These are phyloP conservation scores for Amylocystis lapponica DNA, from an alignment of 768 basidiomycete species.

Conservation along the genomic window DNA sequence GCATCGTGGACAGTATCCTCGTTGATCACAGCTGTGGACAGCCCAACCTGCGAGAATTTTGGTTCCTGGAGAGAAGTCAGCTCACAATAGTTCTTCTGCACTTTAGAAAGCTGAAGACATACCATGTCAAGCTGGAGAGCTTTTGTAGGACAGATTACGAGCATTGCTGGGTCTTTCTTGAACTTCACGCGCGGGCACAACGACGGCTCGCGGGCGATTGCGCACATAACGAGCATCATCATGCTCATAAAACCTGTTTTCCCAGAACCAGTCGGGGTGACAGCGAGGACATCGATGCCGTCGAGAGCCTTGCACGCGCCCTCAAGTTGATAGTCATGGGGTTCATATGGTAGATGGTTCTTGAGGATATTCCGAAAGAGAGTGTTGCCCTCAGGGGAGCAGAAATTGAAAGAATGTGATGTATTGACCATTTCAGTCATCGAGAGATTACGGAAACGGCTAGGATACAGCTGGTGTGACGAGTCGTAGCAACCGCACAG, in stretches of 20 bases:
- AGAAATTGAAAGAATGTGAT: no score
- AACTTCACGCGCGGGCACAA: slow-evolving; percentile 8
- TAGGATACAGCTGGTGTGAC: no score
- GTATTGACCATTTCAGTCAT: no score
- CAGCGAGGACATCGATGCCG: slow-evolving; percentile 11
- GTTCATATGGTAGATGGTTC: slow-evolving; percentile 10
- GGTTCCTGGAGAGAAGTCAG: not conserved
- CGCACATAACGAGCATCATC: slow-evolving; percentile 14
- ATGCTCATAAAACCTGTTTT: slow-evolving; percentile 16
- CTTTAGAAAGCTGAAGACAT: no score
- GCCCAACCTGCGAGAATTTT: not conserved
- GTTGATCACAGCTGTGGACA: not conserved
- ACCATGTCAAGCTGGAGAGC: slow-evolving; percentile 8
- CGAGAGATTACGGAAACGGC: no score
- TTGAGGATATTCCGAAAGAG: no score
- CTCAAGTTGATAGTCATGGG: slow-evolving; percentile 20
- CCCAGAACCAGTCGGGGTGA: slow-evolving; percentile 19
- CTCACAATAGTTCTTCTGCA: no score
- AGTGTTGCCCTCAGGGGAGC: no score
- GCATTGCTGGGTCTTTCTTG: slow-evolving; percentile 7
- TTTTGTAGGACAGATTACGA: slow-evolving; percentile 15
- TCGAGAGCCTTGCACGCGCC: slow-evolving; percentile 15
- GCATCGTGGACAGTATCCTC: not conserved
- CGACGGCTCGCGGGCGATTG: slow-evolving; percentile 6
- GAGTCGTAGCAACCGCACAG: no score